Conservation (phyloP, 208 protist genomes). For the Leishmania martiniquensis region DNA sequence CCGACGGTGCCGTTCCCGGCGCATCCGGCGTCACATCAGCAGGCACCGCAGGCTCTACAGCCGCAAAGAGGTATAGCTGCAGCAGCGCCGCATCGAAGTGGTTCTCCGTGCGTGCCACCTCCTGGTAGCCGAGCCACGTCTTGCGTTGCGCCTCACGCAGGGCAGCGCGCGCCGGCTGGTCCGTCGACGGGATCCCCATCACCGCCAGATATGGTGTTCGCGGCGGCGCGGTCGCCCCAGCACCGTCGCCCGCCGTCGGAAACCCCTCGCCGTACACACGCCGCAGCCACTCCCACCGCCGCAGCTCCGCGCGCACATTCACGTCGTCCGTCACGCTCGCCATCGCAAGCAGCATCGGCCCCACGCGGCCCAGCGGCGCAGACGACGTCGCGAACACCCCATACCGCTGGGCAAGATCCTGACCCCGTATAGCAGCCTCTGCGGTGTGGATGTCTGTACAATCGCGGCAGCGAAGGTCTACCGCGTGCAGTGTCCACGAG, state of each 20-base stretch:
- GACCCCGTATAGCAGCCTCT: too few relatives aligned
- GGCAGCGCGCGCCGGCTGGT: slow-evolving; percentile 23
- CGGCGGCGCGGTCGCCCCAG: neutral
- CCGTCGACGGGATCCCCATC: slow-evolving; percentile 52
- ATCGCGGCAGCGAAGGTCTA: slow-evolving; percentile 4
- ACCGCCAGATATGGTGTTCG: too few relatives aligned
- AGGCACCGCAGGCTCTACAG: too few relatives aligned
- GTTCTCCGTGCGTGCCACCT: slow-evolving; percentile 36
- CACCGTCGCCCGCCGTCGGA: neutral
- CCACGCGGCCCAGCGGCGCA: slow-evolving; percentile 19
- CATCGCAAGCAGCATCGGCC: slow-evolving; percentile 34
- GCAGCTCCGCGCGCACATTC: neutral
- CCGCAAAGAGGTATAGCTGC: slow-evolving; percentile 1
- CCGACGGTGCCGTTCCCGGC: too few relatives aligned
- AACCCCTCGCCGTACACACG: neutral
- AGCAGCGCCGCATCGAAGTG: slow-evolving; percentile 34
- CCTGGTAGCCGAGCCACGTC: slow-evolving; percentile 44
- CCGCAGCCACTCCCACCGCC: slow-evolving; percentile 19
- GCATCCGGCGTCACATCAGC: too few relatives aligned
- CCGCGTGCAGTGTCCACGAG: slow-evolving; percentile 15
- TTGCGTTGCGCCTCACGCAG: slow-evolving; percentile 40
- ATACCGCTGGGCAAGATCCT: too few relatives aligned
- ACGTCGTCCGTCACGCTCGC: slow-evolving; percentile 33
- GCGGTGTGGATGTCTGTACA: slow-evolving; percentile 7
- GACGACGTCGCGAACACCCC: slow-evolving; percentile 9